Conservation (phyloP, 2,329 filamentous ascomycete species). For the Colletotrichum destructivum region DNA sequence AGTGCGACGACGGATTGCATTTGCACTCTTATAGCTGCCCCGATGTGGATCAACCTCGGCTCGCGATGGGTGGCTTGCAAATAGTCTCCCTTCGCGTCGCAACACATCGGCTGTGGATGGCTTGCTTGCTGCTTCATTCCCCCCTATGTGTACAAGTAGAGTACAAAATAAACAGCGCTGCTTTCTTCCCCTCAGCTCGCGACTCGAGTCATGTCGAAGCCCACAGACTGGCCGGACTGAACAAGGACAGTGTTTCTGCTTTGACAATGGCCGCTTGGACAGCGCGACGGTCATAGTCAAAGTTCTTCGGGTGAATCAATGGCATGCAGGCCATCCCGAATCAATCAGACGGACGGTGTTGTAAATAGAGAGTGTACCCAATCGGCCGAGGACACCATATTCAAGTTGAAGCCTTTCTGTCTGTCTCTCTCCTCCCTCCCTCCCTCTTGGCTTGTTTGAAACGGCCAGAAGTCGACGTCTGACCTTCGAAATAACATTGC, state of each 20-base stretch:
- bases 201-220: background rate
- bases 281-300: too few species aligned
- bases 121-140: background rate
- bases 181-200: too few species aligned
- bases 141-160: too few species aligned
- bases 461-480: background rate
- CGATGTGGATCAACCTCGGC: background rate
- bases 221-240: background rate
- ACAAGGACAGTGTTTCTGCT: background rate
- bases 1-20: background rate
- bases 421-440: background rate
- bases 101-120: background rate
- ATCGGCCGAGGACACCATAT: background rate
- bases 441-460: background rate
- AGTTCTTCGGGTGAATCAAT: background rate
- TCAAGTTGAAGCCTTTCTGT: background rate
- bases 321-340: background rate
- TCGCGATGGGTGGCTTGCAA: too few species aligned
- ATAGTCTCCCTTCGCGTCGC: background rate
- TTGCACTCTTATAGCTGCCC: background rate
- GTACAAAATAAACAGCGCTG: too few species aligned
- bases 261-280: constrained; percentile 1
- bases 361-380: background rate
- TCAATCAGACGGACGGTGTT: background rate
- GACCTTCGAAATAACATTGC: background rate